Evolutionary conservation across 2,329 filamentous ascomycete species (phyloP), one percentile per base, ranked within the genome.

Genomic region (Raffaelea ambrosiae): DNA sequence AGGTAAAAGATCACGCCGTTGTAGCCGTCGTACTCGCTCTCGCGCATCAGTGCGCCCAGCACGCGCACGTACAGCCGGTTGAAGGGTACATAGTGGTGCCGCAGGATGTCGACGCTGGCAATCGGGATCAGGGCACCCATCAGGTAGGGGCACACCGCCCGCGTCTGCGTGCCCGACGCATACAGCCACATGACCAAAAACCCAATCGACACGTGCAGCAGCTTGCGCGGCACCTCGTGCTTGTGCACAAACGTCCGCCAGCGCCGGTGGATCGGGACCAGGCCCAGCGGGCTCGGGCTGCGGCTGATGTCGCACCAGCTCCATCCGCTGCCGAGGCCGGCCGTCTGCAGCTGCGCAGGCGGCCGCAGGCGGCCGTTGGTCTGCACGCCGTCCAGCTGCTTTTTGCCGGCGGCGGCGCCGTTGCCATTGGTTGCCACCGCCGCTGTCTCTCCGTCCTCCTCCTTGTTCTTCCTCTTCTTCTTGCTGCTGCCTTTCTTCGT

Each of bases 1-100:
- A 98, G 79, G 66, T 97, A 98, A 73, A 87, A 96, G 55, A 98
- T 94, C 56, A 97, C 91, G 46, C 93, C 93, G 63, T 98, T 98
- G 75, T 88, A 98, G 45, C 89, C 88, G 43, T 83, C 76, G 57
- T 91, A 95, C 68, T 98, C 93, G 54, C 86, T 93, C 70, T 98
- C 93, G 47, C 93, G 86, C 93, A 98, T 98, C 57, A 98, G 74
- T 1, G 90, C 88, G 42, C 93, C 93, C 14, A 97, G 69, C 35
- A 79, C 76, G 48, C 77, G 81, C 58, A 97, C 91, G 66, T 97
- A 98, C 48, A 95, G 63, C 35, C 83, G 77, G 65, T 98, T 98
- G 60, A 98, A 77, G 1, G 81, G 76, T 51, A 85, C 79, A 58
- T 82, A 93, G 57, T 81, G 80, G 66, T 96, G 90, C 46, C 93